Conservation (phyloP, 176 grass and related monocot genomes). For the bread wheat (Triticum aestivum) region DNA sequence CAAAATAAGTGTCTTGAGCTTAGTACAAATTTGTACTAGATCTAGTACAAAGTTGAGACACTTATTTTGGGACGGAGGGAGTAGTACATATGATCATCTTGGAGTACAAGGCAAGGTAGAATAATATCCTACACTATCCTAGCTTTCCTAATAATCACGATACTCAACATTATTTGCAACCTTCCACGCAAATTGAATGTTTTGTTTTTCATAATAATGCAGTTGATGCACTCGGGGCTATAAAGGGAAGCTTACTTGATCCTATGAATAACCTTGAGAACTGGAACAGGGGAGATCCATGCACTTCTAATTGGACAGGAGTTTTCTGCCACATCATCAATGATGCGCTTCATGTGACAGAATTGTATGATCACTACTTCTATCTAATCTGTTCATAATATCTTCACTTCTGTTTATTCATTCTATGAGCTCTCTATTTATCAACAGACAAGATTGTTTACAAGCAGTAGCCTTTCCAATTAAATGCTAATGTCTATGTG, state of each 20-base stretch:
- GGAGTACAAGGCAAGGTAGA: no score
- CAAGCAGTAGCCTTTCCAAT: background rate
- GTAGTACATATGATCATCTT: no score
- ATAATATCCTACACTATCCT: no score
- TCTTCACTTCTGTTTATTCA: conserved; percentile 28
- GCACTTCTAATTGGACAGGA: conserved; percentile 83
- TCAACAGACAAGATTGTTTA: background rate
- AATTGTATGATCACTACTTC: conserved; percentile 65
- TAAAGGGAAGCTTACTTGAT: conserved; percentile 49
- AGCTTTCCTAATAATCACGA: no score
- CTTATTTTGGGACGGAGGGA: no score
- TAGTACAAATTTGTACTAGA: no score
- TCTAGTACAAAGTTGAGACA: no score
- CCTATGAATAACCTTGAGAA: conserved; percentile 45
- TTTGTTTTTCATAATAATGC: conserved; percentile 7
- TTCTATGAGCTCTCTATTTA: background rate
- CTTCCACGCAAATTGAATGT: background rate
- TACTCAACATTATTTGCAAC: background rate
- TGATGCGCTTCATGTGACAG: conserved; percentile 65
- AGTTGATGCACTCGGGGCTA: conserved; percentile 43
- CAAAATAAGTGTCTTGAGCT: no score
- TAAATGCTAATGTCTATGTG: background rate
- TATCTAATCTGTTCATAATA: background rate
- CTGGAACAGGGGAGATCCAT: conserved; percentile 90
- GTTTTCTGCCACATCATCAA: conserved; percentile 56